These are phyloP conservation scores for Crithidia brevicula DNA, from an alignment of 208 protist genomes.

Conservation along the genomic window DNA sequence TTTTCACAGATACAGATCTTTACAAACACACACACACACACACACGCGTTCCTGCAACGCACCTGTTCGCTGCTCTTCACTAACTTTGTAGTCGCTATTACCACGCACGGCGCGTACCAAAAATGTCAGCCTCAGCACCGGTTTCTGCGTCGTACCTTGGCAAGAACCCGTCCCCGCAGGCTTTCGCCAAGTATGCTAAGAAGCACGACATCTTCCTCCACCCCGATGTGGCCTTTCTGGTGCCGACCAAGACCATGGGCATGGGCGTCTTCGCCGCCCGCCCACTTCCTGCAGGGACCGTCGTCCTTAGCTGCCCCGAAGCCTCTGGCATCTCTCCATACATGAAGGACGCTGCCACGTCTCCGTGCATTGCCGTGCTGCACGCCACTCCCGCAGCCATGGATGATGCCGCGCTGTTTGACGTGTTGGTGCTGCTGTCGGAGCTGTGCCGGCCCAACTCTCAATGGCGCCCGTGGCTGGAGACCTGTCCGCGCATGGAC, in stretches of 20 bases:
- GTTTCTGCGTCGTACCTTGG: conserved; percentile 41
- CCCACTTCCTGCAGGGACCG: conserved; percentile 53
- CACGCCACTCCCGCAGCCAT: conserved; percentile 20
- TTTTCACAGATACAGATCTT: conserved; percentile 4
- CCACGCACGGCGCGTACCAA: not conserved
- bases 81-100: too few relatives aligned
- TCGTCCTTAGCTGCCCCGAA: conserved; percentile 80
- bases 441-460: conserved; percentile 56
- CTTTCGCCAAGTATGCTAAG: conserved; percentile 76
- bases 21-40: not conserved
- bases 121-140: conserved; percentile 3
- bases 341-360: conserved; percentile 37
- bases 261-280: conserved; percentile 73
- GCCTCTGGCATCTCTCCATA: conserved; percentile 73
- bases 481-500: conserved; percentile 75
- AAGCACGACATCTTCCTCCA: conserved; percentile 79
- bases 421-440: conserved; percentile 76
- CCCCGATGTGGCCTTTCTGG: conserved; percentile 84
- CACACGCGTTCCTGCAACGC: too few relatives aligned
- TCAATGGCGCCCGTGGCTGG: conserved; percentile 72
- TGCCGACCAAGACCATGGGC: conserved; percentile 88
- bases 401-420: conserved; percentile 42
- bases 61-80: too few relatives aligned
- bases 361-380: conserved; percentile 47
- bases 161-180: conserved; percentile 53